Evolutionary conservation across 1,284 basidiomycete genomes (phyloP), one percentile per base, ranked within the genome.

Genomic region (Sutorius eximius): DNA sequence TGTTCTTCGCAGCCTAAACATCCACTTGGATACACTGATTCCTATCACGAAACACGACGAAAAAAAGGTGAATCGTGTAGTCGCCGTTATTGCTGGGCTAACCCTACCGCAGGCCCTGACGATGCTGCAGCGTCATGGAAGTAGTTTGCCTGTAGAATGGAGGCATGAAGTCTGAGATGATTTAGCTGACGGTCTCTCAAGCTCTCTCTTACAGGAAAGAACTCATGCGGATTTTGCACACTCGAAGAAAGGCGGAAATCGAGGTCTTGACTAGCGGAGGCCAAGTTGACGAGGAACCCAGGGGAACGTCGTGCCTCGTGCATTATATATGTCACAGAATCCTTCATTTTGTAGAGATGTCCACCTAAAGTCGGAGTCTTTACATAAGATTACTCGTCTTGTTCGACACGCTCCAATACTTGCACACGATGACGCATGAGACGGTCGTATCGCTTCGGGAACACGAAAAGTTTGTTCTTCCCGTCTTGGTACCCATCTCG

Each of bases 181-280:
- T 52, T 29, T 43, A 11, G 3, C 16, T 10, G 15, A 3, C n/a
- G 12, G 45, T 40, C 1, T 37, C 24, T 45, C 27, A 18, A 42
- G 22, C 0, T 40, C 29, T 27, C 11, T 36, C 5, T 18, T 5
- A 16, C 60, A 92, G 93, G 67, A 84, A 81, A 55, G 92, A 95
- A 64, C 82, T 96, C 5, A 79, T 78, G 66, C 77, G 82, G 60
- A 92, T 96, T 82, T 71, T 96, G 30, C 84, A 89, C 67, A 79
- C 76, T 6, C 81, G 88, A 37, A 82, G 85, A 49, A 97, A 97
- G 71, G 93, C 93, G 2, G 94, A 96, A 72, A 94, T 93, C 55
- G 90, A 96, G 70, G 78, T 93, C 42, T 69, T 95, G 48, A 70
- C 76, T 7, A 52, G 52, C 6, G 37, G 38, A 45, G 29, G 24